These are phyloP conservation scores for Cystofilobasidium bisporidii DNA, from an alignment of 768 basidiomycete species.

Conservation along the genomic window DNA sequence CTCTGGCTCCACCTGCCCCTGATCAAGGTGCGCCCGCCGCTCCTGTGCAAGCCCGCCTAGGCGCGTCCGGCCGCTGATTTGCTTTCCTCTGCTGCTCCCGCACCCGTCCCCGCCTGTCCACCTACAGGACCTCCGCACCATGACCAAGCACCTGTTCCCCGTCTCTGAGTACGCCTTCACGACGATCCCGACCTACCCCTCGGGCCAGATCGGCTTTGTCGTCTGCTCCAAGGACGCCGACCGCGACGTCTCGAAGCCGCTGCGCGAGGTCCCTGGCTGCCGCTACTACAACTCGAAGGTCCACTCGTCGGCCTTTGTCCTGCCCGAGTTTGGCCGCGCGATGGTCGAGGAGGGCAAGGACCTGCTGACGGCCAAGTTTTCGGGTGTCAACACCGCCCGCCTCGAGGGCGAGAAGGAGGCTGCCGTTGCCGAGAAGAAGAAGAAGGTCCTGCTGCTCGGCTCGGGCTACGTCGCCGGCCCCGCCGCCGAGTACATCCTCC, in stretches of 20 bases:
- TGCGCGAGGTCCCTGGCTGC: constrained; percentile 61
- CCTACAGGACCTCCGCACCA: constrained; percentile 50
- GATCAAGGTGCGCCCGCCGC: constrained; percentile 47
- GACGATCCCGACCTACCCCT: constrained; percentile 94
- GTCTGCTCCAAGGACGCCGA: constrained; percentile 64
- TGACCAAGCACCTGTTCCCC: constrained; percentile 65
- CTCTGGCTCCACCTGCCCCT: constrained; percentile 87
- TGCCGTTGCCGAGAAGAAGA: constrained; percentile 30
- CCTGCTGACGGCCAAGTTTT: constrained; percentile 40
- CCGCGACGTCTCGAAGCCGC: constrained; percentile 62
- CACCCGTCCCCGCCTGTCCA: not conserved
- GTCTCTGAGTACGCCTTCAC: constrained; percentile 83
- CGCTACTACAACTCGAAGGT: constrained; percentile 76
- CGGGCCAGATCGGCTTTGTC: constrained; percentile 94
- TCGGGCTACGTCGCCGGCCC: constrained; percentile 92
- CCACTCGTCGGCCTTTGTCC: constrained; percentile 71
- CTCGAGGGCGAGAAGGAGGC: constrained; percentile 11
- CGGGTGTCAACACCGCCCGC: constrained; percentile 34
- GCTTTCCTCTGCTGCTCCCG: not conserved
- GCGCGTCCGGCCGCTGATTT: not conserved
- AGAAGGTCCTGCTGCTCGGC: constrained; percentile 77
- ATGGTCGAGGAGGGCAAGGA: constrained; percentile 64
- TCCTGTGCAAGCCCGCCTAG: not conserved
- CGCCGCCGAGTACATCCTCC: constrained; percentile 87
- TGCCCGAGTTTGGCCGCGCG: constrained; percentile 82